A percentile compares a stretch with the other conserved stretches of the same genome.
These are phyloP conservation scores for Alternaria arbusti DNA, from an alignment of 2,329 filamentous ascomycete genomes.

Conservation along the genomic window DNA sequence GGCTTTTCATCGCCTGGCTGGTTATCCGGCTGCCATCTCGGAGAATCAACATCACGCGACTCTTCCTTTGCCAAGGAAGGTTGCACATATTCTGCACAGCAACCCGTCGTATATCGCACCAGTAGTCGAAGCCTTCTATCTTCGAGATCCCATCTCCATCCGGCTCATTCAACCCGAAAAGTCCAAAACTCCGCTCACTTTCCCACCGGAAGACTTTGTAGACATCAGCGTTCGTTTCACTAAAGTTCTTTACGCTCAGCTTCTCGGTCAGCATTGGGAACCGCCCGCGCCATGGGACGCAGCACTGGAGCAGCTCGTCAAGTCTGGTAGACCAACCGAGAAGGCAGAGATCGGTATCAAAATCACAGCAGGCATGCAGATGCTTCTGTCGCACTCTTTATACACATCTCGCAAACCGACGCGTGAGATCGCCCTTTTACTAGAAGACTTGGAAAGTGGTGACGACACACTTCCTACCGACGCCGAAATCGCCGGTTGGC, in stretches of 20 bases:
- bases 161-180: constrained; percentile 67
- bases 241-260: constrained; percentile 86
- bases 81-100: constrained; percentile 79
- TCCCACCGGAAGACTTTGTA: constrained; percentile 81
- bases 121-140: constrained; percentile 89
- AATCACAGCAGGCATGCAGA: constrained; percentile 86
- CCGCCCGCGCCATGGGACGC: constrained; percentile 64
- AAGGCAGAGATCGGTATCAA: constrained; percentile 82
- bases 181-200: constrained; percentile 60
- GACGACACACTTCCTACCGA: constrained; percentile 75
- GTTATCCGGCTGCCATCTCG: constrained; percentile 78
- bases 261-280: constrained; percentile 82
- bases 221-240: constrained; percentile 82
- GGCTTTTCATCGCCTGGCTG: constrained; percentile 85
- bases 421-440: constrained; percentile 75
- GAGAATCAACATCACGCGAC: constrained; percentile 78
- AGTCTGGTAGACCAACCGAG: constrained; percentile 44
- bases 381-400: constrained; percentile 73
- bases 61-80: constrained; percentile 77
- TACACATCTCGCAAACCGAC: constrained; percentile 72
- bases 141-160: constrained; percentile 80
- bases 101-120: constrained; percentile 79
- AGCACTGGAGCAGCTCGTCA: constrained; percentile 43
- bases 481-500: constrained; percentile 75
- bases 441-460: constrained; percentile 77